phyloP scores from a whole-genome alignment of 306 rosid genomes.

The Gleditsia sinensis region DNA sequence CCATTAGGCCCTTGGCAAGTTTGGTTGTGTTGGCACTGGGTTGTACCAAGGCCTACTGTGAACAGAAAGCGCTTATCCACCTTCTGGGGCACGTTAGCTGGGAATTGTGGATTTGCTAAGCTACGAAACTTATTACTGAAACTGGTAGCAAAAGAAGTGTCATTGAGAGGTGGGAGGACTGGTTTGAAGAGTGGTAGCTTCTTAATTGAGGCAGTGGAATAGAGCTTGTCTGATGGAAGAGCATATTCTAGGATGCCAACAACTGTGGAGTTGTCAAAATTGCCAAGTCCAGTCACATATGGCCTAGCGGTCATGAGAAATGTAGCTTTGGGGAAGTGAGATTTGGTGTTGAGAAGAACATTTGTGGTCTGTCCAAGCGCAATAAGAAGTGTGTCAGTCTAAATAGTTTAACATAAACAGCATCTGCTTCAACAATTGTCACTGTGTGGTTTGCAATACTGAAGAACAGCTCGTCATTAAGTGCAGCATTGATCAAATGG shows the following conservation, averaged over 20 bases:
- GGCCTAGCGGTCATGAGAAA: neutral
- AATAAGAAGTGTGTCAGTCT: neutral
- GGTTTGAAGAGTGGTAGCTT: neutral
- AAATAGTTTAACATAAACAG: neutral
- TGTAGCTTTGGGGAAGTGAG: neutral
- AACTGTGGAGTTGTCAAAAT: neutral
- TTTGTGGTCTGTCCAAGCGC: neutral
- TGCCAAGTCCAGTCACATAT: neutral
- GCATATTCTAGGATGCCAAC: neutral
- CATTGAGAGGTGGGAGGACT: neutral
- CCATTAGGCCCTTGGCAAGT: constrained; percentile 52
- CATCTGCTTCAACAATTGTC: neutral
- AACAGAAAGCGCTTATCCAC: neutral
- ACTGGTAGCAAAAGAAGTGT: neutral
- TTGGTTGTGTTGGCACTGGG: too few relatives aligned
- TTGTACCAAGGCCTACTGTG: too few relatives aligned
- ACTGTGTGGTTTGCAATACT: neutral
- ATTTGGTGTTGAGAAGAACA: neutral
- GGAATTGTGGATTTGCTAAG: neutral
- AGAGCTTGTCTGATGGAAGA: too few relatives aligned
- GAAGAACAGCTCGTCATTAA: neutral
- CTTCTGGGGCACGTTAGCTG: neutral
- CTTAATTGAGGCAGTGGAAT: neutral
- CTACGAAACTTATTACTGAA: neutral
- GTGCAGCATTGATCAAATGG: too few relatives aligned